phyloP scores from a whole-genome alignment of 2,329 filamentous ascomycete species.

The Colletotrichum filicis region DNA sequence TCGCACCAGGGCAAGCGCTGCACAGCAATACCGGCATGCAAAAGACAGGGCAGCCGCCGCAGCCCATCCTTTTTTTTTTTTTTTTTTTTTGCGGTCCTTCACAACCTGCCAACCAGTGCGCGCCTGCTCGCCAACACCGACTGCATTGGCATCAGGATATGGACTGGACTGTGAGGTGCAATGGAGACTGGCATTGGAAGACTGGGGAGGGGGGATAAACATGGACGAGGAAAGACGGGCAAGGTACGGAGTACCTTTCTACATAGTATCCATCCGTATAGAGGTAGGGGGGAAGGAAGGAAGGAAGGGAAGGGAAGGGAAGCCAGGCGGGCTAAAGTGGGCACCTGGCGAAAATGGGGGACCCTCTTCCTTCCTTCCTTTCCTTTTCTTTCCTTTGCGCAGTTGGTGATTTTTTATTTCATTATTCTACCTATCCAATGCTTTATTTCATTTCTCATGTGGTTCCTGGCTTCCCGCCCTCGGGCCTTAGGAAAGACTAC shows the following conservation, averaged over 20 bases:
- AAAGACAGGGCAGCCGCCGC: not conserved
- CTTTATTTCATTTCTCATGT: not conserved
- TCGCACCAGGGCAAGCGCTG: not conserved
- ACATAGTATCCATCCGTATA: not conserved
- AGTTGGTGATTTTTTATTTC: constrained; percentile 4
- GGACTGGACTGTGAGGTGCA: not conserved
- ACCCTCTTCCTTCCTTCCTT: not conserved
- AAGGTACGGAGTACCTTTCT: not conserved
- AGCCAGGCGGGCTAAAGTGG: constrained; percentile 26
- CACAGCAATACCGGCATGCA: not conserved
- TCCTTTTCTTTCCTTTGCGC: not conserved
- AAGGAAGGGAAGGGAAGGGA: constrained; percentile 1
- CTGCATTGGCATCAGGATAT: not conserved
- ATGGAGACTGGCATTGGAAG: not conserved
- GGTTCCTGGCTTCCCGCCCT: not conserved
- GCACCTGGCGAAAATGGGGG: constrained; percentile 20
- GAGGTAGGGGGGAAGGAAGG: not conserved
- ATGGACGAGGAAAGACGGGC: not conserved
- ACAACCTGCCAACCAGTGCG: not conserved
- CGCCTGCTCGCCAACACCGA: not conserved
- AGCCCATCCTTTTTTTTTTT: not conserved
- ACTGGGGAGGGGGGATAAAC: not conserved
- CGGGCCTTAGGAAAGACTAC: not conserved
- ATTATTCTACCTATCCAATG: not conserved
- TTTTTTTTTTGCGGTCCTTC: not conserved